phyloP scores from a whole-genome alignment of 352 stramenopile species.

The Globisporangium yorkense region DNA sequence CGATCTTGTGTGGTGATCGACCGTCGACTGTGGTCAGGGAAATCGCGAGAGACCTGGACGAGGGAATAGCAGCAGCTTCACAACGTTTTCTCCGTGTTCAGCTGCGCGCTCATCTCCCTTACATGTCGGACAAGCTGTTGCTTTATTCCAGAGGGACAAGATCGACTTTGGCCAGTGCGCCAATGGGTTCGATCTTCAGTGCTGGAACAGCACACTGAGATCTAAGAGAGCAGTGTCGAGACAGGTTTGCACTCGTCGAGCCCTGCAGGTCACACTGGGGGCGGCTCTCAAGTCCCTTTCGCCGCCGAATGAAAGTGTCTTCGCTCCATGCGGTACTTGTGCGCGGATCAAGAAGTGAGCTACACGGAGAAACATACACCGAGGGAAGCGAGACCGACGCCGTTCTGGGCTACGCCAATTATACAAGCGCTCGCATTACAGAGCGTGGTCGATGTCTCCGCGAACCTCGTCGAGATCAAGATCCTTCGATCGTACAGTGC shows the following conservation, averaged over 20 bases:
- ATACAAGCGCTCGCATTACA: constrained; percentile 10
- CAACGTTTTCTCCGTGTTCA: background rate
- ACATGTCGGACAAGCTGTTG: background rate
- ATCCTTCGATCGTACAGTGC: background rate
- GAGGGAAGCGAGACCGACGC: background rate
- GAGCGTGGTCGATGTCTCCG: constrained; percentile 6
- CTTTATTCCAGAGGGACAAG: background rate
- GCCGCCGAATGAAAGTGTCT: no score
- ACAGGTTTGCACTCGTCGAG: no score
- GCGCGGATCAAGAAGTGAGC: constrained; percentile 14
- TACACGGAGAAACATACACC: constrained; percentile 4
- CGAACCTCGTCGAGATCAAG: constrained; percentile 13
- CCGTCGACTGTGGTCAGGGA: no score
- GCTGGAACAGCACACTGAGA: no score
- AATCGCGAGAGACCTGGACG: no score
- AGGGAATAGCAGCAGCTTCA: no score
- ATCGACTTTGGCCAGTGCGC: no score
- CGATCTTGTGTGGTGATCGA: no score
- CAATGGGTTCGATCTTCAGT: no score
- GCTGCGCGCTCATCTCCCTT: background rate
- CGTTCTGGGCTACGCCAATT: background rate
- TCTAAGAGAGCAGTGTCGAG: no score
- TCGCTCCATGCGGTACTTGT: constrained; percentile 6
- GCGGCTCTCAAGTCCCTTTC: no score
- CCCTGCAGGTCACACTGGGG: no score